phyloP scores from a whole-genome alignment of 257 asterid genomes.

The Cruciata laevipes region DNA sequence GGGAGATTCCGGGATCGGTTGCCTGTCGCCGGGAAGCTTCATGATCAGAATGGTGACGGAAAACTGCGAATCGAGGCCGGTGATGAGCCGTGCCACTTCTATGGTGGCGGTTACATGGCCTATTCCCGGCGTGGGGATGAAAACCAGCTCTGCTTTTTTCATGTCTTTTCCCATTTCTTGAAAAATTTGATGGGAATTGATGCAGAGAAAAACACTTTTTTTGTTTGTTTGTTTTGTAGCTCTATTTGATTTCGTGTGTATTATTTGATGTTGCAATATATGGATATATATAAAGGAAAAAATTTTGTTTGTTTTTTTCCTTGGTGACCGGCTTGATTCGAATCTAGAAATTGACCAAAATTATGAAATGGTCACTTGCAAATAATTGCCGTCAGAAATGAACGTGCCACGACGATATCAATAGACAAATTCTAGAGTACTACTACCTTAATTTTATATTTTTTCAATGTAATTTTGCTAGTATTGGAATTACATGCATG shows the following conservation, averaged over 20 bases:
- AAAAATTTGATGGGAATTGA: neutral
- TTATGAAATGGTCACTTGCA: neutral
- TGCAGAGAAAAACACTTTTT: too few relatives aligned
- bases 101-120: conserved; percentile 55
- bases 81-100: conserved; percentile 50
- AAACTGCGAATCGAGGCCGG: conserved; percentile 28
- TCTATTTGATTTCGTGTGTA: neutral
- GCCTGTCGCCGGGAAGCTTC: conserved; percentile 27
- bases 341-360: neutral
- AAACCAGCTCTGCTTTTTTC: conserved; percentile 29
- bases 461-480: too few relatives aligned
- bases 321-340: neutral
- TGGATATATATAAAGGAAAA: too few relatives aligned
- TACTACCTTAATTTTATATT: too few relatives aligned
- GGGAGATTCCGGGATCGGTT: conserved; percentile 6
- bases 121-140: conserved; percentile 58
- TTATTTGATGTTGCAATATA: neutral
- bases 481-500: too few relatives aligned
- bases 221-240: neutral
- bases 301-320: too few relatives aligned
- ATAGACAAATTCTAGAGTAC: too few relatives aligned
- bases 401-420: neutral
- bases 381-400: neutral
- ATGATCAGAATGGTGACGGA: conserved; percentile 40
- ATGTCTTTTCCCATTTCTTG: conserved; percentile 1